Percentiles rank a stretch among this genome's conserved stretches.
Evolutionary conservation across 768 basidiomycete species (phyloP).

Genomic region (Punctularia strigosozonata): DNA sequence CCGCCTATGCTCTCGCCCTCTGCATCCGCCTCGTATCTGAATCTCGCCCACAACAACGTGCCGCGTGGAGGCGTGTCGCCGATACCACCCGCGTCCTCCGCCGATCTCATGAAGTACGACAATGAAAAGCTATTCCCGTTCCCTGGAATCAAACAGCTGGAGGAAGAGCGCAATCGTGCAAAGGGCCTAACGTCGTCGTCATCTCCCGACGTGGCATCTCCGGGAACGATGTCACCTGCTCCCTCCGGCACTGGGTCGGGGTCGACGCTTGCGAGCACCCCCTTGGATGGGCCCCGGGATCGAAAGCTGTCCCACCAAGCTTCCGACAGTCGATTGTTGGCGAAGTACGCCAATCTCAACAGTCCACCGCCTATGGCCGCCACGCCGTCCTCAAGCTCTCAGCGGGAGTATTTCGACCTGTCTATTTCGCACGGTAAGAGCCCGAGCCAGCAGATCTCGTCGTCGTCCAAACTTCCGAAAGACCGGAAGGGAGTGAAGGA

Average conservation of each 20-base stretch:
- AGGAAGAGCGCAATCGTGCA: constrained; percentile 56
- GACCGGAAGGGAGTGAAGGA: constrained; percentile 71
- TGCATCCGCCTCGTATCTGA: constrained; percentile 50
- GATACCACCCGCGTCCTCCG: constrained; percentile 63
- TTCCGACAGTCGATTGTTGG: constrained; percentile 54
- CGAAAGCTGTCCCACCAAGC: constrained; percentile 56
- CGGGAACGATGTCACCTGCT: constrained; percentile 33
- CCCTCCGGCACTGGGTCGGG: constrained; percentile 27
- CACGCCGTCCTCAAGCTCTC: constrained; percentile 33
- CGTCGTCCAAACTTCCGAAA: constrained; percentile 45
- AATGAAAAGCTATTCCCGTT: constrained; percentile 81
- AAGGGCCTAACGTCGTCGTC: constrained; percentile 40
- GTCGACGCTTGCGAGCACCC: constrained; percentile 32
- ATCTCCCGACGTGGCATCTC: constrained; percentile 35
- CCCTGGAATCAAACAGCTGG: constrained; percentile 73
- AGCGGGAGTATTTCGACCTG: constrained; percentile 36
- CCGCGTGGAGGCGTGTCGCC: constrained; percentile 54
- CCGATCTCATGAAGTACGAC: constrained; percentile 63
- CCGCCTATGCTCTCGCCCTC: constrained; percentile 48
- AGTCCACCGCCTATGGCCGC: constrained; percentile 27
- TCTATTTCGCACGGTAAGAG: constrained; percentile 17
- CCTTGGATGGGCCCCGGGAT: constrained; percentile 42
- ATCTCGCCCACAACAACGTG: constrained; percentile 38
- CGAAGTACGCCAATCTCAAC: constrained; percentile 33
- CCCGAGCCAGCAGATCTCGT: not conserved